Base-by-base conservation (phyloP, 1,139 yeast species). In the Groenewaldozyma auringiensis region DNA sequence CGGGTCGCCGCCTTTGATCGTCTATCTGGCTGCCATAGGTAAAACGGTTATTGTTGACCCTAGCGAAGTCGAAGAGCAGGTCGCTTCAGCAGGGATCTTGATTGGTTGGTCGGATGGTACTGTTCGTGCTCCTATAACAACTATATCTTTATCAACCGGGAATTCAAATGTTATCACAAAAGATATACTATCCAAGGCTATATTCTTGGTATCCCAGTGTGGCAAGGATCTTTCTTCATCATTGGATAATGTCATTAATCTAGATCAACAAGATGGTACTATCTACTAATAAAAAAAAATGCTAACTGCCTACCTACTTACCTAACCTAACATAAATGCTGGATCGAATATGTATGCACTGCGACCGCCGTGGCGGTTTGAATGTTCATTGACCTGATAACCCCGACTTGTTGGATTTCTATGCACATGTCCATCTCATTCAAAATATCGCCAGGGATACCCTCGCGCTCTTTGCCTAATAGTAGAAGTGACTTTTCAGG, bases 291-390 rank as follows among this genome's bases (percentile, higher is more conserved):
- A n/a, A n/a, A n/a, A n/a, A n/a, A n/a, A n/a, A n/a, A n/a, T n/a
- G n/a, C n/a, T n/a, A n/a, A n/a, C n/a, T n/a, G n/a, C n/a, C n/a
- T n/a, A n/a, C n/a, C n/a, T n/a, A n/a, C n/a, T n/a, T n/a, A n/a
- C n/a, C n/a, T n/a, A n/a, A n/a, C n/a, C n/a, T n/a, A n/a, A n/a
- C n/a, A n/a, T n/a, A n/a, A 63, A 60, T 85, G 88, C 60, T 87
- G 95, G 11, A 79, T 69, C 1, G 95, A 80, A 59, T 89, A 89
- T 0, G 96, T 94, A 62, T 89, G 95, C 3, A 86, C 95, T 37
- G 88, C 78, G 25, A 89, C 88, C 0, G 97, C 96, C 0, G 96
- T 82, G 1, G 96, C 97, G 0, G 97, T 89, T 66, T 89, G 97
- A 51, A 89, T 88, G 60, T 89, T 89, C 97, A 89, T 88, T 2